Base-by-base conservation (phyloP, 371 early-diverging fungal species). In the Nosema muscidifuracis region DNA sequence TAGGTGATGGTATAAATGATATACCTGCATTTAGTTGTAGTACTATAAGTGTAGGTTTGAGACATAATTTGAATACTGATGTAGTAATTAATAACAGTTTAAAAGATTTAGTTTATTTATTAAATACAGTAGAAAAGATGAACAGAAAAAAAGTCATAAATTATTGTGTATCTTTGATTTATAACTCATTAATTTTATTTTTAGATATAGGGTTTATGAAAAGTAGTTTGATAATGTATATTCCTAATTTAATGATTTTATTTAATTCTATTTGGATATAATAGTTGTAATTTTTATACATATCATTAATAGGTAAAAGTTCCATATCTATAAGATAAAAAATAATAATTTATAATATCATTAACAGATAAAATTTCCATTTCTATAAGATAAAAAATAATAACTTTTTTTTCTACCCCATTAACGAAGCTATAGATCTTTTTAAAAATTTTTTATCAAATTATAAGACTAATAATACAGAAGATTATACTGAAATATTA, bases 381-480 rank as follows among this genome's bases (percentile, higher is more conserved):
- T n/a, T n/a, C n/a, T n/a, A n/a, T n/a, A n/a, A n/a, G n/a, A n/a
- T n/a, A n/a, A n/a, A n/a, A n/a, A n/a, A n/a, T n/a, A n/a, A n/a
- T n/a, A n/a, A n/a, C n/a, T n/a, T n/a, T n/a, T 47, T 47, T 10
- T 63, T 40, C 15, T 63, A 3, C 10, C 2, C 55, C 55, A 2
- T 53, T 13, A 42, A 63, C 4, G n/a, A 24, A 24, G 9, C 50
- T 18, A 6, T 50, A 9, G 70, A 70, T 24, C 28, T 18, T 20
- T 66, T 71, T 42, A 50, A 61, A 31, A 43, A 58, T 22, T 78
- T 78, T 67, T 16, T 42, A 30, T 31, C 61, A 36, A 50, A 61
- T 65, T 61, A 57, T 22, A 38, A 63, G 2, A 62, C 65, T 44
- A 33, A 20, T 12, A 24, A 50, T 0, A 56, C 47, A 13, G 47